A percentile compares a stretch with the other conserved stretches of the same genome.
Conservation (phyloP, 441 rosid genomes). For the Omphalea diandra region DNA sequence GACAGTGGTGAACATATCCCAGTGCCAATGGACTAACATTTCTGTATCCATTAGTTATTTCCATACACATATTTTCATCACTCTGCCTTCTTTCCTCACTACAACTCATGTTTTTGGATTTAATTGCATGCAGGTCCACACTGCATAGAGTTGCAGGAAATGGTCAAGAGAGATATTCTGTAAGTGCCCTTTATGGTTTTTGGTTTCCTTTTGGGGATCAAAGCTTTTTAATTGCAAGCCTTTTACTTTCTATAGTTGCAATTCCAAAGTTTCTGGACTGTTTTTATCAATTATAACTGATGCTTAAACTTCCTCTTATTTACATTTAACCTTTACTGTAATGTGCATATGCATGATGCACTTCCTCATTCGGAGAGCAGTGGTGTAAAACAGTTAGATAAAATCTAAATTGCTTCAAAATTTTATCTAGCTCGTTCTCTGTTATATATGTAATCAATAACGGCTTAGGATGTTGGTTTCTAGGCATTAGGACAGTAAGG, state of each 20-base stretch:
- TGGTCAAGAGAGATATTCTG: conserved; percentile 84
- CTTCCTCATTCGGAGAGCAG: neutral
- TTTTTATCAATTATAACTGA: neutral
- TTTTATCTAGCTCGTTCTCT: neutral
- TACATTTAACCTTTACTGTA: no score
- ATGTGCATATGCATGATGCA: no score
- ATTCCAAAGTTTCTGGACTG: neutral
- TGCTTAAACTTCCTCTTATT: neutral
- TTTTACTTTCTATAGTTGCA: neutral
- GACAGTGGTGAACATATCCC: neutral
- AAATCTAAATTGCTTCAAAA: neutral
- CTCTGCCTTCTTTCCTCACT: neutral
- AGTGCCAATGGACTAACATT: no score
- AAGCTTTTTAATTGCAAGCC: neutral
- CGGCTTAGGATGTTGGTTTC: neutral
- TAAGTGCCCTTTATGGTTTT: conserved; percentile 40
- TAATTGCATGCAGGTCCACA: conserved; percentile 59
- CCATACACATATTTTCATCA: neutral
- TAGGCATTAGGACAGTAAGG: neutral
- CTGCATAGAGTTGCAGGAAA: conserved; percentile 84
- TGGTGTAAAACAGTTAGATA: neutral
- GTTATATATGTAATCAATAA: neutral
- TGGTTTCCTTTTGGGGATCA: neutral
- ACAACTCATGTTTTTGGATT: conserved; percentile 11
- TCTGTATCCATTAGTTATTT: neutral